Evolutionary conservation across 257 asterid genomes (phyloP).

Genomic region (Craterostigma plantagineum): DNA sequence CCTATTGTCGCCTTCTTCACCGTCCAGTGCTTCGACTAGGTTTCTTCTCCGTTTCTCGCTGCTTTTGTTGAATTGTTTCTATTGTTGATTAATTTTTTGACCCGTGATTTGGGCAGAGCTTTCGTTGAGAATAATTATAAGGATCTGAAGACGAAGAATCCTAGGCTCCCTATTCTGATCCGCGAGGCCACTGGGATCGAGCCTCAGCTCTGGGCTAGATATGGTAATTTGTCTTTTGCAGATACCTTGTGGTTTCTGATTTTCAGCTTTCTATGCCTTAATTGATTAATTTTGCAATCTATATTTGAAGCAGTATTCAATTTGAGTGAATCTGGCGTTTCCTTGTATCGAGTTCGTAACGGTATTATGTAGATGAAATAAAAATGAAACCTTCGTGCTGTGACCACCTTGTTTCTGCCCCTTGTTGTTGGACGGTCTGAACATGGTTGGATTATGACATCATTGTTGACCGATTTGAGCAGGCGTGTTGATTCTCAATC

Average conservation of each 20-base stretch:
- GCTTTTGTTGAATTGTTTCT: background rate
- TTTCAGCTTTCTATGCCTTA: background rate
- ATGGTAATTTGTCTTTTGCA: conserved; percentile 23
- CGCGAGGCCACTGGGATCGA: conserved; percentile 66
- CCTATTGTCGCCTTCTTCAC: conserved; percentile 43
- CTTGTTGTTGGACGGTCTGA: too few relatives aligned
- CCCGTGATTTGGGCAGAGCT: conserved; percentile 19
- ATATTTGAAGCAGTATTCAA: background rate
- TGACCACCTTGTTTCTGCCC: too few relatives aligned
- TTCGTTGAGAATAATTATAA: conserved; percentile 72
- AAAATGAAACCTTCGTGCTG: too few relatives aligned
- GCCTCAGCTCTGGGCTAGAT: conserved; percentile 98
- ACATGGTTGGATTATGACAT: too few relatives aligned
- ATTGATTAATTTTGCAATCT: background rate
- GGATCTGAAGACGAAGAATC: conserved; percentile 77
- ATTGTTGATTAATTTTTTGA: background rate
- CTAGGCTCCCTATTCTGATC: conserved; percentile 72
- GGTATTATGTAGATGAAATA: too few relatives aligned
- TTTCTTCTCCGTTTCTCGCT: conserved; percentile 7
- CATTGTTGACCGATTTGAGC: too few relatives aligned
- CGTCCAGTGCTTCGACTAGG: conserved; percentile 76
- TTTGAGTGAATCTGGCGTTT: too few relatives aligned
- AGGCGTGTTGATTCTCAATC: too few relatives aligned
- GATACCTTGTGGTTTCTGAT: conserved; percentile 3
- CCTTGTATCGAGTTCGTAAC: too few relatives aligned